Evolutionary conservation across 2,329 filamentous ascomycete species (phyloP).

Genomic region (Colletotrichum sp.): DNA sequence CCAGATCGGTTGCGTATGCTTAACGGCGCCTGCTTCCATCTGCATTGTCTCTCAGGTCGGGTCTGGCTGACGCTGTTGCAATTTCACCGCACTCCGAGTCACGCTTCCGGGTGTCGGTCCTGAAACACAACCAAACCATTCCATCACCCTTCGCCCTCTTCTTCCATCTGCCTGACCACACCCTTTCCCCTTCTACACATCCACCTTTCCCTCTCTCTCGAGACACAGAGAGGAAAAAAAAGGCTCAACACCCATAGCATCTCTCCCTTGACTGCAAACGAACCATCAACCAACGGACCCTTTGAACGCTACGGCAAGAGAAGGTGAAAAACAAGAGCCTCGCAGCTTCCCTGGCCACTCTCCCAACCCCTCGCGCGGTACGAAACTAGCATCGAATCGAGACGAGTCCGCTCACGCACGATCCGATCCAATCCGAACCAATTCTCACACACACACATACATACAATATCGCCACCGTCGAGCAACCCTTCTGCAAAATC

Average conservation of each 20-base stretch:
- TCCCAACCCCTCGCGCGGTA: constrained; percentile 12
- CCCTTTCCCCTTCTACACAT: neutral
- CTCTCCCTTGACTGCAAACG: neutral
- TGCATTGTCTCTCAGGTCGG: neutral
- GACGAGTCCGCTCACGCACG: constrained; percentile 22
- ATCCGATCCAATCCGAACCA: constrained; percentile 9
- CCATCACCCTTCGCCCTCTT: constrained; percentile 4
- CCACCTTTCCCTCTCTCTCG: neutral
- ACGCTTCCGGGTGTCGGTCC: constrained; percentile 21
- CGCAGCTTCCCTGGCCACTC: neutral
- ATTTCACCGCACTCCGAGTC: constrained; percentile 20
- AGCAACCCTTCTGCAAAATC: neutral
- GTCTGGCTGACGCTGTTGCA: constrained; percentile 8
- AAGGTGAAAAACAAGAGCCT: neutral
- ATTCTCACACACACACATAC: constrained; percentile 12
- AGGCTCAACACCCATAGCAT: neutral
- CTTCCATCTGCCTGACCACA: neutral
- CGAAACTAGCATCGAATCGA: constrained; percentile 21
- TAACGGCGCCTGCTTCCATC: neutral
- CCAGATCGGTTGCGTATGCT: constrained; percentile 4
- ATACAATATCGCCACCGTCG: constrained; percentile 17
- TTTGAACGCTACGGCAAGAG: neutral
- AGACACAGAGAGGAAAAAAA: neutral
- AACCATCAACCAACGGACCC: neutral
- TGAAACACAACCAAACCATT: constrained; percentile 21